phyloP scores from a whole-genome alignment of 495 filamentous ascomycete species.

The Penicillium goetzii region DNA sequence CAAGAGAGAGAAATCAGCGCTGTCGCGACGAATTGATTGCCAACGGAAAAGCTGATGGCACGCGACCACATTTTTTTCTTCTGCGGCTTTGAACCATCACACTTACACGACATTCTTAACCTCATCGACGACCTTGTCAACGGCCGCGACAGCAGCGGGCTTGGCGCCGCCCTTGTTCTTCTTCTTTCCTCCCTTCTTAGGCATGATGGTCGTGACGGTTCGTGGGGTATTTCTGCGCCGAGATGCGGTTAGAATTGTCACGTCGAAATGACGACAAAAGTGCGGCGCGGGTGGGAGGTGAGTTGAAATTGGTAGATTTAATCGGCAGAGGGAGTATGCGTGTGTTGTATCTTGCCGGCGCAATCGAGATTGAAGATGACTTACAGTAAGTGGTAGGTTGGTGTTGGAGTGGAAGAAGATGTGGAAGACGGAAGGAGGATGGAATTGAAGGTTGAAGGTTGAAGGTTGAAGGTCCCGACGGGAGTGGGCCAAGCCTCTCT shows the following conservation, averaged over 20 bases:
- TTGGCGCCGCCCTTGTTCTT: conserved; percentile 43
- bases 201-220: conserved; percentile 38
- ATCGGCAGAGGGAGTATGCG: background rate
- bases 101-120: conserved; percentile 52
- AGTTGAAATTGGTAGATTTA: background rate
- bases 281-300: background rate
- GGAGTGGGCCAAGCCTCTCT: conserved; percentile 23
- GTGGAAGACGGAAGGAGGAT: conserved; percentile 16
- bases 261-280: conserved; percentile 26
- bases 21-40: background rate
- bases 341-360: background rate
- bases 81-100: background rate
- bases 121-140: conserved; percentile 37
- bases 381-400: conserved; percentile 15
- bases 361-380: conserved; percentile 7
- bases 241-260: conserved; percentile 16
- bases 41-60: conserved; percentile 3
- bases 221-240: conserved; percentile 21
- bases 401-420: conserved; percentile 8
- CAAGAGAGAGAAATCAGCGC: conserved; percentile 1
- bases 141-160: conserved; percentile 35
- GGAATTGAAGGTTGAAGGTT: conserved; percentile 9
- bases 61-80: conserved; percentile 26
- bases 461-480: conserved; percentile 17
- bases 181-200: conserved; percentile 53